These are phyloP conservation scores for Crithidia brevicula DNA, from an alignment of 208 protist genomes.

Conservation along the genomic window DNA sequence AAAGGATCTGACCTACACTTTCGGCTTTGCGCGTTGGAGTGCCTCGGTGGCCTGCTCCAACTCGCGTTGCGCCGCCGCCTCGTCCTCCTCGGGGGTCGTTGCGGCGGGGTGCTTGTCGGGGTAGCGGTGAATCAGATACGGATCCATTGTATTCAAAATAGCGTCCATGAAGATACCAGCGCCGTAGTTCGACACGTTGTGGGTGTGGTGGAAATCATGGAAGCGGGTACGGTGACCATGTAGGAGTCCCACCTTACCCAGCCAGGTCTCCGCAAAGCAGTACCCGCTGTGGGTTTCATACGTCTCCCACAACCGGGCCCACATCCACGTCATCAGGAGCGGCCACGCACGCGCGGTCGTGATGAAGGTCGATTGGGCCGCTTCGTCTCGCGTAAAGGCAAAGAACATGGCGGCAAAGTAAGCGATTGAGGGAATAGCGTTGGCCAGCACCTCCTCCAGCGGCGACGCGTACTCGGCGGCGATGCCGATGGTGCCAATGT, in stretches of 20 bases:
- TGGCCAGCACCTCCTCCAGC: conserved; percentile 52
- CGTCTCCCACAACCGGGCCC: conserved; percentile 54
- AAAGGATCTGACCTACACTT: background rate
- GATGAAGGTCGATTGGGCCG: conserved; percentile 18
- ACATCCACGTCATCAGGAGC: conserved; percentile 55
- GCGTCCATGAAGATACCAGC: conserved; percentile 50
- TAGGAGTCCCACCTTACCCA: conserved; percentile 49
- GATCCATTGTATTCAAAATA: conserved; percentile 57
- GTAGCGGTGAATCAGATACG: conserved; percentile 41
- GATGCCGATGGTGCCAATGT: conserved; percentile 65
- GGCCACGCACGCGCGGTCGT: conserved; percentile 42
- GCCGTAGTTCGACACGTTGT: conserved; percentile 70
- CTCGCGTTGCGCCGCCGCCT: conserved; percentile 9
- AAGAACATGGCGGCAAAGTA: conserved; percentile 55
- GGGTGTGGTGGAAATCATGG: conserved; percentile 76
- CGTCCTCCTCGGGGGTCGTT: conserved; percentile 15
- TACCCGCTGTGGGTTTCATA: conserved; percentile 72
- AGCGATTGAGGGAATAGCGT: conserved; percentile 42
- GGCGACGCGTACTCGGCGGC: conserved; percentile 62
- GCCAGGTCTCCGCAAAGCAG: conserved; percentile 55
- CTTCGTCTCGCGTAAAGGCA: conserved; percentile 27
- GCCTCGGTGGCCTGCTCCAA: conserved; percentile 9
- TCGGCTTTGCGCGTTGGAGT: background rate
- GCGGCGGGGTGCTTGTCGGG: conserved; percentile 17
- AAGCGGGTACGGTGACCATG: conserved; percentile 59